Evolutionary conservation across 768 basidiomycete species (phyloP), one percentile per base, ranked within the genome.

Genomic region (Hericium rajendrae): DNA sequence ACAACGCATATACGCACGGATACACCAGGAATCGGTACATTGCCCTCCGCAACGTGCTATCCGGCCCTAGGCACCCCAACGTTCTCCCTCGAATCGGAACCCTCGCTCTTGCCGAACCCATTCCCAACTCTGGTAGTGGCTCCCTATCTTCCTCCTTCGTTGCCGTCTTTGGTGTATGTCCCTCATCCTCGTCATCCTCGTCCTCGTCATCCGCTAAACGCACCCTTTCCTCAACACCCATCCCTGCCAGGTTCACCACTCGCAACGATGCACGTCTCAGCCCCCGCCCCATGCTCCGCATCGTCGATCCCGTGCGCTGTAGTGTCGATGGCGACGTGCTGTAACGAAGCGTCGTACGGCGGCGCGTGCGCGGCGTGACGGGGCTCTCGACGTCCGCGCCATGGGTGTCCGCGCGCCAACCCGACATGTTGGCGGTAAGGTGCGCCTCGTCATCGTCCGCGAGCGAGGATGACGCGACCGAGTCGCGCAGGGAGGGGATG

Each of bases 231-330:
- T 84, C 84, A 60, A 85, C 62, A 0, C 81, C 83, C 13, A 74
- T 72, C 2, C 80, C 81, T 8, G 81, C 81, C 56, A 94, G 69
- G 66, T 91, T 91, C 48, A 90, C 91, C n/a, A 94, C 89, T 15
- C 91, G 83, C 58, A 86, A 67, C 10, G 87, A 89, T 51, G 84
- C 83, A 20, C 85, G 76, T 12, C 79, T 76, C 6, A 90, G 60
- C 56, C 74, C 81, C 57, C 76, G 74, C 15, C 81, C 81, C 28
- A 87, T 76, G 28, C 76, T 72, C 63, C 78, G 80, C 51, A 89
- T 70, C 10, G 79, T 82, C 0, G 79, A 77, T 2, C 81, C 79
- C 2, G 85, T 82, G 61, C 76, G 81, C 59, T 80, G 80, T 24
- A 88, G 66, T 1, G 86, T 82, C 0, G 84, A 85, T 6, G 81